Evolutionary conservation across 1,284 basidiomycete genomes (phyloP), one percentile per base, ranked within the genome.

Genomic region (Neolentinus lepideus): DNA sequence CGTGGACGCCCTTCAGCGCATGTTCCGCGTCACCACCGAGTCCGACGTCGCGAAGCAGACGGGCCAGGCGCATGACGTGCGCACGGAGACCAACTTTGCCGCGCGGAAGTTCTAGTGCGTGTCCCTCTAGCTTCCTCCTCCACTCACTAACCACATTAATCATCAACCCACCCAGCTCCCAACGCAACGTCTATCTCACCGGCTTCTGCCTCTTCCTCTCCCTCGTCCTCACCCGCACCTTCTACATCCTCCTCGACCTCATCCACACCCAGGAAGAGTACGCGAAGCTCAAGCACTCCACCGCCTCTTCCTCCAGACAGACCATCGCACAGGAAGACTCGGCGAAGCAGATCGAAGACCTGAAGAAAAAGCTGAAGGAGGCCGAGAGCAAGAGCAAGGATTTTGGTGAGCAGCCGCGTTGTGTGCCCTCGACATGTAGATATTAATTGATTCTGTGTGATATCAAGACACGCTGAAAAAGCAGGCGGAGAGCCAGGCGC

Each of bases 181-280:
- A 92, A 65, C 76, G 90, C 53, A 92, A 92, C 64, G 83, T 89
- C 58, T 98, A 98, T 70, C 79, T 97, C 21, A 97, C 94, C 11
- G 92, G 92, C 1, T 92, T 93, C 69, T 93, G 90, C 55, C 80
- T 98, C 48, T 97, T 97, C 85, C 85, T 98, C 31, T 94, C 92
- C 16, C 84, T 95, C 55, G 89, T 97, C 63, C 85, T 98, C 62
- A 90, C 93, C 8, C 88, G 94, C 63, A 93, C 90, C 3, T 96
- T 96, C 76, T 89, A 88, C 72, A 91, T 98, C 67, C 83, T 92
- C 56, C 84, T 94, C 62, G 92, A 97, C 69, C 86, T 97, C 59
- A 90, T 97, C 64, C 84, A 92, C 63, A 82, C 87, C 1, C 92
- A 96, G 71, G 94, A 95, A 65, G 84, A 92, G 65, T 92, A 92